Percentiles rank a stretch among this genome's conserved stretches.
Conservation (phyloP, 371 early-diverging fungal genomes). For the Saksenaea oblongispora region DNA sequence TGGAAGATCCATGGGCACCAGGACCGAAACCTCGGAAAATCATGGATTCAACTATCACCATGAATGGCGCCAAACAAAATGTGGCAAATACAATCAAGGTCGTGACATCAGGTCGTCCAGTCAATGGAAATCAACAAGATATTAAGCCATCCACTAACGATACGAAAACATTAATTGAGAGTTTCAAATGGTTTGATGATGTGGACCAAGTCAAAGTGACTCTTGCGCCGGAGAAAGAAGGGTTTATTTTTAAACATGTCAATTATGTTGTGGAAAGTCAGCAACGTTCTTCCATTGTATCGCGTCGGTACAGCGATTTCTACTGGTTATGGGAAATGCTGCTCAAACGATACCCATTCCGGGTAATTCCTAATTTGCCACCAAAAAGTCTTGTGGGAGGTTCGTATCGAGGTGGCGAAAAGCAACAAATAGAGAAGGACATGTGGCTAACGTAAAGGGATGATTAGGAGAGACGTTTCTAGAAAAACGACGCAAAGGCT, state of each 20-base stretch:
- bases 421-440: background rate
- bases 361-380: slow-evolving; percentile 45
- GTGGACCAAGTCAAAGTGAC: slow-evolving; percentile 59
- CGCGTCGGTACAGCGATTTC: slow-evolving; percentile 51
- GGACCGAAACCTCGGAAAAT: slow-evolving; percentile 3
- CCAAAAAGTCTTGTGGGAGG: slow-evolving; percentile 51
- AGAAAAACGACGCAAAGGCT: slow-evolving; percentile 71
- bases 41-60: background rate
- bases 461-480: slow-evolving; percentile 68
- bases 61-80: background rate
- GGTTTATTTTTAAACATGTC: slow-evolving; percentile 54
- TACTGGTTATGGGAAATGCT: slow-evolving; percentile 47
- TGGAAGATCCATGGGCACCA: slow-evolving; percentile 8
- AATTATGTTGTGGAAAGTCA: slow-evolving; percentile 52
- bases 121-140: background rate
- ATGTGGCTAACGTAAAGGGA: background rate
- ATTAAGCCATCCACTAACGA: background rate
- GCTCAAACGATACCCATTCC: slow-evolving; percentile 40
- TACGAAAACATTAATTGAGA: slow-evolving; percentile 11
- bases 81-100: slow-evolving; percentile 7
- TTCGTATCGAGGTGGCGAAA: slow-evolving; percentile 16
- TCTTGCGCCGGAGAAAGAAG: slow-evolving; percentile 72
- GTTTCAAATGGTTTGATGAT: slow-evolving; percentile 50
- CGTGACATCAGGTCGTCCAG: background rate
- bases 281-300: slow-evolving; percentile 40